Evolutionary conservation across 108 stramenopile species (phyloP).

Genomic region (Nitzschia putrida): DNA sequence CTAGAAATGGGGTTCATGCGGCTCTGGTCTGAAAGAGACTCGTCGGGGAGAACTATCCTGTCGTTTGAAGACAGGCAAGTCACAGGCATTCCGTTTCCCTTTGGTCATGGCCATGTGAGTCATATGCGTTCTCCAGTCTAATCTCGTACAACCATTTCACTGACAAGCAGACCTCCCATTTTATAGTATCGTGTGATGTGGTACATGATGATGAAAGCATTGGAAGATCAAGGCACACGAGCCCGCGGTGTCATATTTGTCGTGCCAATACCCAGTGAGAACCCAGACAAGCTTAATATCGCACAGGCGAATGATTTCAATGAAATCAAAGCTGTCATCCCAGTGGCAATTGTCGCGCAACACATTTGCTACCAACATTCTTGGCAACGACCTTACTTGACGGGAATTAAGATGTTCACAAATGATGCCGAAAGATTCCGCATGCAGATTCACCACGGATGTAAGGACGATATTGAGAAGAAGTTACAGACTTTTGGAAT

Average conservation of each 20-base stretch:
- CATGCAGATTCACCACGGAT: constrained; percentile 11
- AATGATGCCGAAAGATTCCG: constrained; percentile 2
- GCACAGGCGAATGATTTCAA: background rate
- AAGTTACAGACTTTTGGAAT: constrained; percentile 36
- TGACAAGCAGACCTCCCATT: too few species aligned
- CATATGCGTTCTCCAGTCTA: background rate
- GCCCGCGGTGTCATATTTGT: constrained; percentile 1
- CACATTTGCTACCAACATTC: background rate
- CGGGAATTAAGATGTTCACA: background rate
- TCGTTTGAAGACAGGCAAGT: background rate
- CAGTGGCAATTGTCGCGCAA: background rate
- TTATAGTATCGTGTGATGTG: constrained; percentile 1
- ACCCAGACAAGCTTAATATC: background rate
- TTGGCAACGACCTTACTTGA: background rate
- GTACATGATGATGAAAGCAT: constrained; percentile 10
- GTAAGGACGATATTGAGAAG: constrained; percentile 1
- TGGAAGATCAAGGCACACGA: constrained; percentile 21
- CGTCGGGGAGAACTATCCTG: constrained; percentile 14
- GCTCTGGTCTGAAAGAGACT: constrained; percentile 10
- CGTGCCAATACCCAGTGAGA: background rate
- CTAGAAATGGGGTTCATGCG: constrained; percentile 18
- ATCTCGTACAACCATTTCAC: too few species aligned
- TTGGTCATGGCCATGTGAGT: background rate
- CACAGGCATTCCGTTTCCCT: background rate
- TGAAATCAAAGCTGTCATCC: constrained; percentile 1